Base-by-base conservation (phyloP, 192 early-diverging fungal genomes). In the Piromyces sp. region DNA sequence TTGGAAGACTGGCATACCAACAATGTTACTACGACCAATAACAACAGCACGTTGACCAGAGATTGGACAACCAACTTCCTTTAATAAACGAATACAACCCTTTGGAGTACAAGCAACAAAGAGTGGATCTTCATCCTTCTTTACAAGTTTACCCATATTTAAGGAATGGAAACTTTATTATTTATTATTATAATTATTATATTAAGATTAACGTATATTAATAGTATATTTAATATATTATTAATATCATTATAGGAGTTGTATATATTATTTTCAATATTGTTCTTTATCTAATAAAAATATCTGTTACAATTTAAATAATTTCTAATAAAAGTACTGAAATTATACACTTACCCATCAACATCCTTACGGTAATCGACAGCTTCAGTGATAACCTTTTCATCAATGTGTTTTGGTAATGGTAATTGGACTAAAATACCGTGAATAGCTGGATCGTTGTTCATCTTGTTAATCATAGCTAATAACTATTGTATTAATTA, bases 41-140 rank as follows among this genome's bases (percentile, higher is more conserved):
- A 99, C 97, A n/a, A 96, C 96, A 7, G 97, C 97, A 29, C 86
- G 85, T 85, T 95, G 95, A 79, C 96, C 96, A 30, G 87, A 80
- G 17, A 82, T 78, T 80, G 30, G 19, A 17, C 80, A 84, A 80
- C 89, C 86, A 79, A 90, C 91, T 30, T 87, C 91, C 83, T 91
- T 87, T 30, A 99, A 90, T 82, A 99, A 88, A 86, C 93, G 93
- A 79, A 99, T 90, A 85, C 94, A 90, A 14, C 97, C 97, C 84
- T 95, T 94, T 6, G 97, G 97, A n/a, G 97, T 99, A 87, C 97
- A 99, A 26, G 97, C 94, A 33, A 94, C 87, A 89, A 99, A 98
- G 58, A 93, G 87, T 37, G 97, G 95, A 81, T 89, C 87, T 36
- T 88, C 88, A 15, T 92, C 88, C 79, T 93, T 90, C 85, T 97